Conservation (phyloP, 768 basidiomycete genomes). For the Fomitopsis pulvina region DNA sequence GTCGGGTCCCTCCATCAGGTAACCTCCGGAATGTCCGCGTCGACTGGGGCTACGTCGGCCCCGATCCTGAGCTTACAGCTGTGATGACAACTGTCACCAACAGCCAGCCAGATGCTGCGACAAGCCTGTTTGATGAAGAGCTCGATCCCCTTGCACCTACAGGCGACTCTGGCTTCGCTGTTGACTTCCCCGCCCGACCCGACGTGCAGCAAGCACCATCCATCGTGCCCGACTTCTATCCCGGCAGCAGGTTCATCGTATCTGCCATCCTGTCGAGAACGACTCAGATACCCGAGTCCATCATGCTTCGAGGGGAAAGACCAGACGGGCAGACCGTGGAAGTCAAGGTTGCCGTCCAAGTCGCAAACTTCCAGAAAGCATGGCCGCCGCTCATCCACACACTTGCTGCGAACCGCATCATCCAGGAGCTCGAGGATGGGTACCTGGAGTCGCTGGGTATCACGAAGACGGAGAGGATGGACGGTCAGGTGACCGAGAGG, state of each 20-base stretch:
- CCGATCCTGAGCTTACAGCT: neutral
- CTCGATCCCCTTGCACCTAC: neutral
- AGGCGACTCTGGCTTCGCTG: neutral
- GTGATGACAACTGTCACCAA: neutral
- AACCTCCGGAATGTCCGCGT: slow-evolving; percentile 39
- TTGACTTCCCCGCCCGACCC: slow-evolving; percentile 7
- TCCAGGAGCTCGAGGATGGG: slow-evolving; percentile 42
- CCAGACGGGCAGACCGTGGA: slow-evolving; percentile 20
- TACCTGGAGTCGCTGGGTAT: neutral
- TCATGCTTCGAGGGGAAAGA: slow-evolving; percentile 23
- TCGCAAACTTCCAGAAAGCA: slow-evolving; percentile 20
- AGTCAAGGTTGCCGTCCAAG: neutral
- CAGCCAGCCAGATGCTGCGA: neutral
- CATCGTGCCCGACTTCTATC: slow-evolving; percentile 24
- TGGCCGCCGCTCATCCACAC: slow-evolving; percentile 39
- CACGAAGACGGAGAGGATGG: slow-evolving; percentile 8
- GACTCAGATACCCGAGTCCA: slow-evolving; percentile 17
- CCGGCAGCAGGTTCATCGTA: slow-evolving; percentile 27
- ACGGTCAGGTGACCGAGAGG: slow-evolving; percentile 28
- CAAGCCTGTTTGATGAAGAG: neutral
- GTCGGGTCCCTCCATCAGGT: slow-evolving; percentile 28
- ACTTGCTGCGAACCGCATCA: slow-evolving; percentile 45
- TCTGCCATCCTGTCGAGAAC: slow-evolving; percentile 25
- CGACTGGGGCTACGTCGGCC: slow-evolving; percentile 34
- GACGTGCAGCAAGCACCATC: slow-evolving; percentile 28